Percentiles rank a stretch among this genome's conserved stretches.
These are phyloP conservation scores for Acer saccharum DNA, from an alignment of 345 rosid species.

Conservation along the genomic window DNA sequence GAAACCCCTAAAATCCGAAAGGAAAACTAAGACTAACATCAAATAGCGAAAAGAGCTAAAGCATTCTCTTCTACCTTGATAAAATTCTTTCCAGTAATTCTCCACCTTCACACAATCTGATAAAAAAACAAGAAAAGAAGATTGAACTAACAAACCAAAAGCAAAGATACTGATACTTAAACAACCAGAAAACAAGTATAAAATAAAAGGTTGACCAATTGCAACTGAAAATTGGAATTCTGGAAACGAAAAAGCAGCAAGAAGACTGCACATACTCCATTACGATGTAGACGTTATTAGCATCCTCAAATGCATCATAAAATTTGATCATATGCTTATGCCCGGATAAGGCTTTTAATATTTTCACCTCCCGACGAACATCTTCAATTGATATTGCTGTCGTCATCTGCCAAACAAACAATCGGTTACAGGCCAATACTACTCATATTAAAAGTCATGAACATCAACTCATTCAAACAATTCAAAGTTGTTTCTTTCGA, in stretches of 20 bases:
- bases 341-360: constrained; percentile 77
- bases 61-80: constrained; percentile 54
- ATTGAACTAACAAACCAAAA: background rate
- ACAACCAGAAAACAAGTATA: background rate
- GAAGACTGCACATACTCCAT: constrained; percentile 76
- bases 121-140: constrained; percentile 18
- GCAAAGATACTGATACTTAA: background rate
- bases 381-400: constrained; percentile 84
- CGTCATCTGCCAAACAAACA: constrained; percentile 74
- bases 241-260: constrained; percentile 13
- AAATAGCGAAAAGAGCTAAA: background rate
- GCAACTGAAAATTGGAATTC: background rate
- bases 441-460: background rate
- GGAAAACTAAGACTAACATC: background rate
- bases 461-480: background rate
- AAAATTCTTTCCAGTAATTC: constrained; percentile 90
- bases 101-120: constrained; percentile 97
- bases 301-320: constrained; percentile 88
- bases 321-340: constrained; percentile 79
- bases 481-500: background rate
- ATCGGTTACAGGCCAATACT: constrained; percentile 11
- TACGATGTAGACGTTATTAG: constrained; percentile 71
- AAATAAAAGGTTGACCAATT: constrained; percentile 7
- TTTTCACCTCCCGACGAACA: constrained; percentile 92
- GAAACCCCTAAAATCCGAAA: background rate